phyloP scores from a whole-genome alignment of 352 stramenopile species.

The Thraustotheca clavata region DNA sequence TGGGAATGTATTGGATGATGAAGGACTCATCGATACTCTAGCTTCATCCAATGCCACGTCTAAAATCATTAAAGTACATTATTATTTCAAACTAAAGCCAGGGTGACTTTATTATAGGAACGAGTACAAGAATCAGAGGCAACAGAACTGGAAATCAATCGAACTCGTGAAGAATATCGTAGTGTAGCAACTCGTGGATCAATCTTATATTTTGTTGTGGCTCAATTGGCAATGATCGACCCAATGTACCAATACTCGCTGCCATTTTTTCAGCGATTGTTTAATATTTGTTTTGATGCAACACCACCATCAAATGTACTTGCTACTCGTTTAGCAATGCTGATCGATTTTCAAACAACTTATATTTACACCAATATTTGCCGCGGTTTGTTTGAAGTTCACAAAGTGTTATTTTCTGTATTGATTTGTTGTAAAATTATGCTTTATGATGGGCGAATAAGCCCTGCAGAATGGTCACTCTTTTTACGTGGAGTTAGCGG shows the following conservation, averaged over 20 bases:
- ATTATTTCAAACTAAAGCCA: neutral
- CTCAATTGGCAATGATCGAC: constrained; percentile 86
- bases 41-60: constrained; percentile 82
- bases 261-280: constrained; percentile 88
- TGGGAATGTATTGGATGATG: constrained; percentile 91
- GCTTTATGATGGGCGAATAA: constrained; percentile 65
- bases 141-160: constrained; percentile 88
- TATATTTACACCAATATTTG: constrained; percentile 94
- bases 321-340: constrained; percentile 47
- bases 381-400: constrained; percentile 88
- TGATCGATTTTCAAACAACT: constrained; percentile 86
- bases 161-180: constrained; percentile 83
- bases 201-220: constrained; percentile 94
- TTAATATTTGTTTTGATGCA: constrained; percentile 87
- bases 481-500: constrained; percentile 68
- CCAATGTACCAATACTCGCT: constrained; percentile 96
- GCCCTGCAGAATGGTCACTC: constrained; percentile 75
- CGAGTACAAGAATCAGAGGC: constrained; percentile 86
- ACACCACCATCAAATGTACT: constrained; percentile 48
- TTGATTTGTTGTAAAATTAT: constrained; percentile 94
- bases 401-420: constrained; percentile 92
- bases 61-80: constrained; percentile 52
- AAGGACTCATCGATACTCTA: constrained; percentile 81
- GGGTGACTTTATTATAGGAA: constrained; percentile 30
- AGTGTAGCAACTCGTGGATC: constrained; percentile 85